Base-by-base conservation (phyloP, 1,139 yeast species). In the Komagataea norvegica region DNA sequence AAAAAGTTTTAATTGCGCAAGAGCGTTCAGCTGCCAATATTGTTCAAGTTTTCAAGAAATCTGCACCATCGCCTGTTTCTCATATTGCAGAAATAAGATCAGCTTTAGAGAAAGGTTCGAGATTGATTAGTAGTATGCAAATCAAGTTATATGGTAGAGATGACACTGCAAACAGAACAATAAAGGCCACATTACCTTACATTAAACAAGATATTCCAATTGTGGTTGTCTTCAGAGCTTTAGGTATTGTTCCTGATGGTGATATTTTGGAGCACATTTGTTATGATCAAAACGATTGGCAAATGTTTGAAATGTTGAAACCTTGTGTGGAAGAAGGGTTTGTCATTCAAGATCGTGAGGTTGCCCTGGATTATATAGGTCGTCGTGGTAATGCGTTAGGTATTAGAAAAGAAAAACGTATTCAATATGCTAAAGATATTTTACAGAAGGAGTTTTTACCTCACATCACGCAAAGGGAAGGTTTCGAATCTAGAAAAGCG, bases 261-360 rank as follows among this genome's bases (percentile, higher is more conserved):
- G 99, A 93, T 68, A 93, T 91, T 56, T 70, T 93, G 54, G 97
- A 91, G 64, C 98, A 91, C 62, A 91, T 91, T 43, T 93, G 98
- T 68, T 93, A 89, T 61, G 99, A 91, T 63, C 89, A 89, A 42
- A 85, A 83, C 52, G 99, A 91, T 68, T 89, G 97, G 96, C 98
- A 91, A 66, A 93, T 93, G 98, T 75, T 91, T 64, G 99, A 93
- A 67, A 87, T 91, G 94, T 74, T 93, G 58, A 93, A 91, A 61
- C 98, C 99, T 5, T 91, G 98, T 75, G 95, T 93, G 46, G 99
- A 93, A 64, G 98, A 93, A 68, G 98, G 96, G 41, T 93, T 91
- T 62, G 94, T 91, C 36, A 89, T 93, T 46, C 98, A 93, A 67
- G 97, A 93, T 60, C 81, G 95, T 59, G 98, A 91, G 67, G 95